A percentile compares a stretch with the other conserved stretches of the same genome.
Conservation (phyloP, 306 rosid species). For the Prunus campanulata region DNA sequence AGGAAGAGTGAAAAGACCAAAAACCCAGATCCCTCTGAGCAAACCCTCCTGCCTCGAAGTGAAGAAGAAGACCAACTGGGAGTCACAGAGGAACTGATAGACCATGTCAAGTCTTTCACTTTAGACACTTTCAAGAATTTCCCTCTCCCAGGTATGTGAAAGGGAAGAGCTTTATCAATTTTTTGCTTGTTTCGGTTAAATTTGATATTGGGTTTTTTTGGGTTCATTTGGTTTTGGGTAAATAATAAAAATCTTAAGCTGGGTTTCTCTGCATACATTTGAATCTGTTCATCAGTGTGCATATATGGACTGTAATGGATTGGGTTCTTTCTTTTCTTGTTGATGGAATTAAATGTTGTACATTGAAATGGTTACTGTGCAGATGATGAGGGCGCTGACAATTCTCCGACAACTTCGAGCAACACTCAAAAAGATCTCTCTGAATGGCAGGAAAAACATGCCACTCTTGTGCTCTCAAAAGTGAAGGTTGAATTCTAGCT, state of each 20-base stretch:
- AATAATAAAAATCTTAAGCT: background rate
- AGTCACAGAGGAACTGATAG: constrained; percentile 56
- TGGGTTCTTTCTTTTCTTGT: background rate
- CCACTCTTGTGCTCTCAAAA: constrained; percentile 68
- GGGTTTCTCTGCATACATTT: constrained; percentile 3
- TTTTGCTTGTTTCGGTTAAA: background rate
- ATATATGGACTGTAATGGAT: background rate
- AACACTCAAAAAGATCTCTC: constrained; percentile 60
- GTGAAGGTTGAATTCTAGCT: constrained; percentile 54
- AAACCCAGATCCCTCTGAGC: constrained; percentile 29
- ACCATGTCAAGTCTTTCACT: constrained; percentile 63
- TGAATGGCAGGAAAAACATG: constrained; percentile 89
- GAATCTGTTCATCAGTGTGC: background rate
- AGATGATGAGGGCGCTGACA: constrained; percentile 52
- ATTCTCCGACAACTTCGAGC: constrained; percentile 36
- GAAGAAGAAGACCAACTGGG: constrained; percentile 42
- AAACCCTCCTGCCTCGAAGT: constrained; percentile 6
- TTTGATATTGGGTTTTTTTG: background rate
- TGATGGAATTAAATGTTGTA: background rate
- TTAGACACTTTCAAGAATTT: constrained; percentile 70
- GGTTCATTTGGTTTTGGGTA: background rate
- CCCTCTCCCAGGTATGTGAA: constrained; percentile 57
- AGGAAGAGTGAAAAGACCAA: constrained; percentile 23
- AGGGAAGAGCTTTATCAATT: background rate
- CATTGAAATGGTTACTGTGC: constrained; percentile 14